Percentiles rank a stretch among this genome's conserved stretches.
Evolutionary conservation across 2,329 filamentous ascomycete species (phyloP).

Genomic region (Bipolaris victoriae): DNA sequence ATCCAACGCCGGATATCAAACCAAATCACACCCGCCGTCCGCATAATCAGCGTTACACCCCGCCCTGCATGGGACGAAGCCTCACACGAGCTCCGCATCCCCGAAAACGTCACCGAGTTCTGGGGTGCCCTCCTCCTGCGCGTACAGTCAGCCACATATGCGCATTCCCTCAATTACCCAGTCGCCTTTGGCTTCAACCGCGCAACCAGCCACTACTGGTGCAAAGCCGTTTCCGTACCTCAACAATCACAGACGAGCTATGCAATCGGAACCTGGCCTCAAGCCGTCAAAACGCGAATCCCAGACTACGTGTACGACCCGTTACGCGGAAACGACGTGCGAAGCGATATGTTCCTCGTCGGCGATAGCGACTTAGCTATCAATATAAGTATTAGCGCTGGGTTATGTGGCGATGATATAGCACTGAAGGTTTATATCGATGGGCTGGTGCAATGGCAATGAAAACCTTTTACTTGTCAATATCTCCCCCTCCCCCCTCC

Average conservation of each 20-base stretch:
- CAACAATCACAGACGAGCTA: conserved; percentile 15
- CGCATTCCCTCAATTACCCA: conserved; percentile 25
- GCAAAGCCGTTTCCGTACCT: conserved; percentile 22
- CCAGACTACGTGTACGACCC: conserved; percentile 25
- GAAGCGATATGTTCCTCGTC: conserved; percentile 31
- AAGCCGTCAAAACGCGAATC: conserved; percentile 21
- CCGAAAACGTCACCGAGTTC: conserved; percentile 13
- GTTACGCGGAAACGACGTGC: conserved; percentile 17
- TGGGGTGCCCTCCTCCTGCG: conserved; percentile 26
- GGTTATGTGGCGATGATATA: conserved; percentile 28
- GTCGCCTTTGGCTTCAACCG: conserved; percentile 31
- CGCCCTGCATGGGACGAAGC: conserved; percentile 21
- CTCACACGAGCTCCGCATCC: conserved; percentile 27
- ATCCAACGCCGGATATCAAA: conserved; percentile 26
- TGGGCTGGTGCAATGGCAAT: conserved; percentile 28
- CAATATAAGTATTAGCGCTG: conserved; percentile 28
- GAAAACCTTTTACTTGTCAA: not conserved
- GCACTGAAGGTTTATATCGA: conserved; percentile 31
- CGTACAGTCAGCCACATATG: conserved; percentile 24
- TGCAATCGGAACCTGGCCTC: conserved; percentile 19
- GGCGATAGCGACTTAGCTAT: conserved; percentile 23
- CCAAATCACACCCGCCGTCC: conserved; percentile 22
- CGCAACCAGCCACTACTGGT: conserved; percentile 33
- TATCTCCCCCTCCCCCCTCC: not conserved
- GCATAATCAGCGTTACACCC: conserved; percentile 26